phyloP scores from a whole-genome alignment of 2,329 filamentous ascomycete genomes.

The Neonectria ditissima region DNA sequence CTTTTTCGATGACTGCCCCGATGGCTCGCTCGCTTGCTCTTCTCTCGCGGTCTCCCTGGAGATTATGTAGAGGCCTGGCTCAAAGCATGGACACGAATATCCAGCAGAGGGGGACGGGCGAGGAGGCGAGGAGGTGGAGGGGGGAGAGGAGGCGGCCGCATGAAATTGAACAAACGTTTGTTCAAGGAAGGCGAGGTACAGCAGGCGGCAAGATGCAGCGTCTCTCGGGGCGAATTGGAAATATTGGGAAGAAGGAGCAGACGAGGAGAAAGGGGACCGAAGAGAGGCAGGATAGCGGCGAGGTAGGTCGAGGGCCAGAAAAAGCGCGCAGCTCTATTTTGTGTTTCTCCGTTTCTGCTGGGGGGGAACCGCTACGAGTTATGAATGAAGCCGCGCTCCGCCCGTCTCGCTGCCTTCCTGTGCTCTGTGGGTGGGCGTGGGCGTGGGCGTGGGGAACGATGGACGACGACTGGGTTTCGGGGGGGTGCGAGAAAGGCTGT shows the following conservation, averaged over 20 bases:
- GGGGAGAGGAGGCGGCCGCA: constrained; percentile 35
- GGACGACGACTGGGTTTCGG: constrained; percentile 4
- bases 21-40: constrained; percentile 6
- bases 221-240: constrained; percentile 16
- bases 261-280: constrained; percentile 16
- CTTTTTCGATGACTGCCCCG: background rate
- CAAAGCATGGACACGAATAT: constrained; percentile 23
- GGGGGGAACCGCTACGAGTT: constrained; percentile 39
- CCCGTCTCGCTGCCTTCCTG: constrained; percentile 12
- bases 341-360: constrained; percentile 33
- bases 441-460: constrained; percentile 26
- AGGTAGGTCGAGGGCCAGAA: constrained; percentile 26
- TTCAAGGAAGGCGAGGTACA: constrained; percentile 17
- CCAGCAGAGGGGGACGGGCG: constrained; percentile 28
- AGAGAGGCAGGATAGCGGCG: constrained; percentile 10
- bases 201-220: constrained; percentile 16
- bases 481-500: constrained; percentile 2
- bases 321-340: constrained; percentile 47
- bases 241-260: constrained; percentile 14
- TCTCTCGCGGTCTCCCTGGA: constrained; percentile 21
- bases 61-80: constrained; percentile 20
- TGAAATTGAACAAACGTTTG: constrained; percentile 34
- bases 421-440: constrained; percentile 22
- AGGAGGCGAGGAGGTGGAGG: constrained; percentile 31
- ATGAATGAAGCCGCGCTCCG: constrained; percentile 43